Base-by-base conservation (phyloP, 441 rosid genomes). In the Omphalea diandra region DNA sequence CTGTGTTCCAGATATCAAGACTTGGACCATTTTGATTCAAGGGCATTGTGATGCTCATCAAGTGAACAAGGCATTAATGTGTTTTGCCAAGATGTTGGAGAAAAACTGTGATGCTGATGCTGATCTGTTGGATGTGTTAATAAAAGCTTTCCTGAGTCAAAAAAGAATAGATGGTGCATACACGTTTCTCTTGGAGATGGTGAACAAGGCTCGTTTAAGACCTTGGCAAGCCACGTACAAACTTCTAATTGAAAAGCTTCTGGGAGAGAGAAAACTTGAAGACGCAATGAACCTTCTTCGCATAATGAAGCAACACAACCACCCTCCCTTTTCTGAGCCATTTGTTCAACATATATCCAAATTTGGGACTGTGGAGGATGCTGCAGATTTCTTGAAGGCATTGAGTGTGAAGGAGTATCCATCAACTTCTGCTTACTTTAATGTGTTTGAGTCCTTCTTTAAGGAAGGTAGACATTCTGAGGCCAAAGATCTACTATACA, bases 11-110 rank as follows among this genome's bases (percentile, higher is more conserved):
- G 98, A 91, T 66, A 79, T 88, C 68, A 91, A 81, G 78, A 94
- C 93, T 6, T 94, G 98, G 98, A 94, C 98, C 43, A 85, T 90
- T 74, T 84, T 94, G 83, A 94, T 91, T 76, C 87, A 90, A 78
- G 96, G 97, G 57, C 92, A 83, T 67, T 94, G 89, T 79, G 82
- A 55, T 65, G 90, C 89, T 73, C 73, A 78, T 55, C 84, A 86
- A 82, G 69, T 88, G 0, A 92, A 85, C 26, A 77, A 78, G 70
- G 98, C 95, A 20, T 80, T 91, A 3, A 63, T 73, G 63, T 82
- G 84, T 76, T 83, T 90, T 63, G 86, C 86, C 11, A 81, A 74
- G 73, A 84, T 92, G 94, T 49, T 87, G 78, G 86, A 84, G 83
- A 87, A 76, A 78, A 78, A 80, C 67, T 73, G 71, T 12, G 72